Conservation (phyloP, 2,329 filamentous ascomycete species). For the Geosmithia putterillii region DNA sequence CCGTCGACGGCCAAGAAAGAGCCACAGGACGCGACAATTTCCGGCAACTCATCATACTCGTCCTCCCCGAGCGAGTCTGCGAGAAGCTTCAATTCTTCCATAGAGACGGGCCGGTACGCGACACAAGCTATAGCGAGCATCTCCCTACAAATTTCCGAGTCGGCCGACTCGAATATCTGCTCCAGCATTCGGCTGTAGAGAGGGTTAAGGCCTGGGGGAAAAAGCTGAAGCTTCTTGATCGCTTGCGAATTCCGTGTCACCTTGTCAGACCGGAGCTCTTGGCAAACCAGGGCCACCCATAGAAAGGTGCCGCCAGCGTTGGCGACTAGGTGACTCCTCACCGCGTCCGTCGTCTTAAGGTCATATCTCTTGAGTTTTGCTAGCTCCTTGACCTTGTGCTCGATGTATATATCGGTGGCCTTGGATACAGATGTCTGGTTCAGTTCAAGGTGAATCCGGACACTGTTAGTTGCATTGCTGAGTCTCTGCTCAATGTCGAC, state of each 20-base stretch:
- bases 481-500: constrained; percentile 20
- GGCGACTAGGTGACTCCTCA: constrained; percentile 6
- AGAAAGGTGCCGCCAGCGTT: constrained; percentile 22
- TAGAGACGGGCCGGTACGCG: constrained; percentile 17
- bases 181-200: constrained; percentile 23
- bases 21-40: constrained; percentile 20
- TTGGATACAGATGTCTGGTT: constrained; percentile 19
- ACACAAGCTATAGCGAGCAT: constrained; percentile 17
- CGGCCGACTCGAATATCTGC: constrained; percentile 12
- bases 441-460: constrained; percentile 19
- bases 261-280: not conserved
- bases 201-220: constrained; percentile 11
- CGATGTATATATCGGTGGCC: constrained; percentile 22
- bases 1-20: constrained; percentile 24
- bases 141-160: constrained; percentile 14
- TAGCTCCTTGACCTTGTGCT: constrained; percentile 15
- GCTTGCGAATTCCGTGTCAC: not conserved
- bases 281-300: constrained; percentile 10
- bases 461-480: constrained; percentile 3
- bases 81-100: constrained; percentile 16
- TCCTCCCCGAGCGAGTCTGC: constrained; percentile 5
- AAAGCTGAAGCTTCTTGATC: constrained; percentile 3
- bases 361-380: constrained; percentile 3
- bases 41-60: constrained; percentile 6
- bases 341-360: not conserved